A percentile compares a stretch with the other conserved stretches of the same genome.
These are phyloP conservation scores for Xylariaceae sp. DNA, from an alignment of 2,329 filamentous ascomycete genomes.

Conservation along the genomic window DNA sequence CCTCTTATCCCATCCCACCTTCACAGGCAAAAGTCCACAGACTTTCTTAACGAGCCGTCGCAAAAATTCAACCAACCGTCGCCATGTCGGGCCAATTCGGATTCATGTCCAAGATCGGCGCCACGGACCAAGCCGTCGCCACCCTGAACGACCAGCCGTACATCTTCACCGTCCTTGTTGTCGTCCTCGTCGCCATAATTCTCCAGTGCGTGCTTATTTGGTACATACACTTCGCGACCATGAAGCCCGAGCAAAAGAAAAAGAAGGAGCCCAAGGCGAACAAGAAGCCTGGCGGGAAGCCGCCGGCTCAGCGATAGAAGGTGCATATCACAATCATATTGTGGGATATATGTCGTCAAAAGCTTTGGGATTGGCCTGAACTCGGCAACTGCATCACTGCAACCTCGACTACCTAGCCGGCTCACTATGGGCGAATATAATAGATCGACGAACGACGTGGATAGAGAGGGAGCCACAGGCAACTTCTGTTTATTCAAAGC, in stretches of 20 bases:
- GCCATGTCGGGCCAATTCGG: constrained; percentile 55
- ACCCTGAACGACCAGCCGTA: constrained; percentile 64
- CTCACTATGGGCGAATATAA: not conserved
- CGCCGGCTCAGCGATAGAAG: constrained; percentile 33
- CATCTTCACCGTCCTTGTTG: constrained; percentile 59
- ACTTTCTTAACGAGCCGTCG: not conserved
- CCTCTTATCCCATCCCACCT: not conserved
- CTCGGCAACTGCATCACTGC: not conserved
- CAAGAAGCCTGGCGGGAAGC: constrained; percentile 42
- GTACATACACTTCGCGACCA: constrained; percentile 62
- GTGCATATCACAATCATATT: not conserved
- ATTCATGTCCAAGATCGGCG: constrained; percentile 60
- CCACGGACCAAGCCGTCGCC: constrained; percentile 60
- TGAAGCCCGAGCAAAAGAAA: constrained; percentile 64
- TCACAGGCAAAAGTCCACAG: constrained; percentile 13
- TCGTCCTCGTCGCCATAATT: constrained; percentile 54
- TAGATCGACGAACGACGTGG: not conserved
- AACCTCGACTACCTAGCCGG: not conserved
- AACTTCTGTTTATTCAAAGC: not conserved
- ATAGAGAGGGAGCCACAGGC: not conserved
- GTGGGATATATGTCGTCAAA: not conserved
- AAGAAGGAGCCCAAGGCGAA: constrained; percentile 51
- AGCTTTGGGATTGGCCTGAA: not conserved
- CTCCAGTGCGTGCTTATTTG: constrained; percentile 52
- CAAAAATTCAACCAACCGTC: constrained; percentile 10